Percentiles rank a stretch among this genome's conserved stretches.
These are phyloP conservation scores for Diversispora eburnea DNA, from an alignment of 192 early-diverging fungal species.

Conservation along the genomic window DNA sequence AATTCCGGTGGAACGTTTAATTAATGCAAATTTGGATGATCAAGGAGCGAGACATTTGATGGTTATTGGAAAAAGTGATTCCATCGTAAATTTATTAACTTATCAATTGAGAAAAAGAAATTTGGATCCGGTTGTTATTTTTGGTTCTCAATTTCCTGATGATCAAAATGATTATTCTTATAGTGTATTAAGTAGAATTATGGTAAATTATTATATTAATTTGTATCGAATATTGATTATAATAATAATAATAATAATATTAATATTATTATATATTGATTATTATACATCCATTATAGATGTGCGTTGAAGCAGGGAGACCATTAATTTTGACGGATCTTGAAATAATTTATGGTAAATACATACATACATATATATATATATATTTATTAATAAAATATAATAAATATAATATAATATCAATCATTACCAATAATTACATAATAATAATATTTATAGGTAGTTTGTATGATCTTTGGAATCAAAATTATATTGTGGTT, in stretches of 20 bases:
- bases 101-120: conserved; percentile 16
- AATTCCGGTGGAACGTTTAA: conserved; percentile 21
- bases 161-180: conserved; percentile 32
- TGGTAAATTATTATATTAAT: conserved; percentile 18
- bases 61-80: conserved; percentile 31
- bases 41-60: conserved; percentile 26
- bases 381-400: neutral
- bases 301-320: conserved; percentile 31
- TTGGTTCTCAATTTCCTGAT: conserved; percentile 30
- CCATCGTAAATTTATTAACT: conserved; percentile 21
- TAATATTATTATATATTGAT: too few species aligned
- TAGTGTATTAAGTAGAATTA: conserved; percentile 28
- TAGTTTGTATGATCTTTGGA: conserved; percentile 32
- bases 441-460: neutral
- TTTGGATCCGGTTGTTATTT: conserved; percentile 26
- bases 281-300: neutral
- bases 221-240: too few species aligned
- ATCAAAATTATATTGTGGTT: conserved; percentile 29
- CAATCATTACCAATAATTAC: too few species aligned
- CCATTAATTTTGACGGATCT: conserved; percentile 23
- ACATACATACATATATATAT: neutral
- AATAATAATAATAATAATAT: too few species aligned
- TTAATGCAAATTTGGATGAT: conserved; percentile 17
- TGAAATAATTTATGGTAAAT: conserved; percentile 15
- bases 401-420: neutral